These are phyloP conservation scores for Jaapia argillacea DNA, from an alignment of 768 basidiomycete genomes.

Conservation along the genomic window DNA sequence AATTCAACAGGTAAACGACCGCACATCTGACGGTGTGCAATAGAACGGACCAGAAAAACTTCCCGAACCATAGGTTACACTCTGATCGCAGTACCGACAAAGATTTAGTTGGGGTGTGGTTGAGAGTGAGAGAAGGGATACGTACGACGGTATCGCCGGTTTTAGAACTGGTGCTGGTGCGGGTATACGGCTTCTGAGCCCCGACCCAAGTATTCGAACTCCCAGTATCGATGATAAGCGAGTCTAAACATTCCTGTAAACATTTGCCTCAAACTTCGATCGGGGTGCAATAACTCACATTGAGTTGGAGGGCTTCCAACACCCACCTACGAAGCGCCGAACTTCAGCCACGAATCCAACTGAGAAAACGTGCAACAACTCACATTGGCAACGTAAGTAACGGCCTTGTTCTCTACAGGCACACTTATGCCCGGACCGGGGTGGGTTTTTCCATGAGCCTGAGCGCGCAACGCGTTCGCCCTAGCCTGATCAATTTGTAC, in stretches of 20 bases:
- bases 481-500: slow-evolving; percentile 13
- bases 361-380: not conserved
- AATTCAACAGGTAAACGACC: too few relatives aligned
- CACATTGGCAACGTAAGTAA: not conserved
- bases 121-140: too few relatives aligned
- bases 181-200: slow-evolving; percentile 5
- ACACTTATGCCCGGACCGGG: not conserved
- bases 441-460: slow-evolving; percentile 2
- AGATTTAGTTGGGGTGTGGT: too few relatives aligned
- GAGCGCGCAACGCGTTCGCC: slow-evolving; percentile 6
- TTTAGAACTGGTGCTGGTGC: slow-evolving; percentile 7
- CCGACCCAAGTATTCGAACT: slow-evolving; percentile 14
- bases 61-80: slow-evolving; percentile 14
- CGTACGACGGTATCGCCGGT: slow-evolving; percentile 1
- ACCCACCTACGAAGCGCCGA: not conserved
- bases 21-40: too few relatives aligned
- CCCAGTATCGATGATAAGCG: slow-evolving; percentile 10
- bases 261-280: too few relatives aligned
- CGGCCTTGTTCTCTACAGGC: not conserved
- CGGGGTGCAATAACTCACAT: too few relatives aligned
- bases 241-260: too few relatives aligned
- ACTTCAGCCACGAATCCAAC: not conserved
- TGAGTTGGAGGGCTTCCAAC: slow-evolving; percentile 2
- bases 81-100: too few relatives aligned
- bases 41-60: too few relatives aligned